Evolutionary conservation across 352 stramenopile species (phyloP).

Genomic region (Phytopythium mirpurense): DNA sequence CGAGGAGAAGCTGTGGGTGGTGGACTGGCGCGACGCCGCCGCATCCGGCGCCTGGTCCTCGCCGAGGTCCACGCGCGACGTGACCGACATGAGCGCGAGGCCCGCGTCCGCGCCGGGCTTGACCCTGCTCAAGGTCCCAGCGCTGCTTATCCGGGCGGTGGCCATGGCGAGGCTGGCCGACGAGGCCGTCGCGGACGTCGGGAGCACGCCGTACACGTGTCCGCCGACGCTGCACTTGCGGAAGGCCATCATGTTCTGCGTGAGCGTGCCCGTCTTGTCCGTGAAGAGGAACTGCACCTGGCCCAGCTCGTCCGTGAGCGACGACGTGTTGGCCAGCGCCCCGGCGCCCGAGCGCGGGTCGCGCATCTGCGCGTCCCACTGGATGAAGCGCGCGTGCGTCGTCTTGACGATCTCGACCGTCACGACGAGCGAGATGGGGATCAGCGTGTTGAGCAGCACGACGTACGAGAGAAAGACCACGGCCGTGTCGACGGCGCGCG

Average conservation of each 20-base stretch:
- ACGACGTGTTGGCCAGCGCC: conserved; percentile 83
- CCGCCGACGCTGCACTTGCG: conserved; percentile 92
- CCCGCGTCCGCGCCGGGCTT: not conserved
- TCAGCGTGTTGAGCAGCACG: conserved; percentile 90
- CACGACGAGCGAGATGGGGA: conserved; percentile 92
- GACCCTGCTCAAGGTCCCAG: not conserved
- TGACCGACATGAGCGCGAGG: not conserved
- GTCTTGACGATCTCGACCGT: conserved; percentile 77
- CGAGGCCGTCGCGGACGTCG: conserved; percentile 10
- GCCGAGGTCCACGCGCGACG: not conserved
- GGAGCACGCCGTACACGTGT: conserved; percentile 60
- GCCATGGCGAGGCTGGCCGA: too few species aligned
- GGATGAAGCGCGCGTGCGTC: conserved; percentile 73
- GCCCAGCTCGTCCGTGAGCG: conserved; percentile 90
- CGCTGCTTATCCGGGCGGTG: not conserved
- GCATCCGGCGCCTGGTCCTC: too few species aligned
- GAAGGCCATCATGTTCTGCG: conserved; percentile 95
- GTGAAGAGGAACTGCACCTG: conserved; percentile 92
- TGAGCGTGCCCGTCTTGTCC: conserved; percentile 94
- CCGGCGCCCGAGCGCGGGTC: conserved; percentile 32
- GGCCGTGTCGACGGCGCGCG: conserved; percentile 11
- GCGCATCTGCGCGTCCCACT: conserved; percentile 68
- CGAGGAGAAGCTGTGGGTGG: conserved; percentile 1
- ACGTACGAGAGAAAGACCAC: conserved; percentile 89
- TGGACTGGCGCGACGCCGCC: not conserved